Evolutionary conservation across 805 yeast genomes (phyloP).

Genomic region (Starmerella vaccinii): DNA sequence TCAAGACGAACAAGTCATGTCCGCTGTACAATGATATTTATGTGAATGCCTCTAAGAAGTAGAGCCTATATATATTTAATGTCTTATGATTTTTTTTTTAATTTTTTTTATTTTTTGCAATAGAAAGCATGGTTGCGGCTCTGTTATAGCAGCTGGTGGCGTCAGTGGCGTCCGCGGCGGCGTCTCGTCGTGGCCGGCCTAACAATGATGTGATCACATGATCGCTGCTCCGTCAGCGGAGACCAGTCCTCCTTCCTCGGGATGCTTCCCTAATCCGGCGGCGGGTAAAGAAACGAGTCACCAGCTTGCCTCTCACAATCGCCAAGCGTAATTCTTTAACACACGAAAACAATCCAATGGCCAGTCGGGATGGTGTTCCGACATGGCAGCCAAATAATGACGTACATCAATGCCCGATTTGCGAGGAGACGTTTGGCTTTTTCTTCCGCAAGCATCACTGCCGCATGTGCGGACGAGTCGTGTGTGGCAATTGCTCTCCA

Average conservation of each 20-base stretch:
- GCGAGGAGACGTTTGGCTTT: conserved; percentile 44
- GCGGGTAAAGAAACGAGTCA: background rate
- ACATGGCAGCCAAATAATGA: conserved; percentile 64
- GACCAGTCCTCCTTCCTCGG: background rate
- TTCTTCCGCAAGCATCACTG: conserved; percentile 76
- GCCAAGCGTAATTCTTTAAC: background rate
- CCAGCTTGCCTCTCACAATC: background rate
- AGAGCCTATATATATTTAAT: background rate
- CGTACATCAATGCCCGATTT: conserved; percentile 44
- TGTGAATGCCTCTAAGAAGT: conserved; percentile 23
- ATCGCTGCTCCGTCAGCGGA: background rate
- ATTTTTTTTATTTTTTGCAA: no score
- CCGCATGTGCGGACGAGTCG: conserved; percentile 61
- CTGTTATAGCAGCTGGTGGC: no score
- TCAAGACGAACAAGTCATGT: conserved; percentile 81
- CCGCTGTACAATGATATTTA: conserved; percentile 62
- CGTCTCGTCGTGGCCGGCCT: no score
- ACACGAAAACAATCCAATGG: no score
- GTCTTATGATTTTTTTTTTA: no score
- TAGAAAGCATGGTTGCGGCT: no score
- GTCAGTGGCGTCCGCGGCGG: no score
- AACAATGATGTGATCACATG: background rate
- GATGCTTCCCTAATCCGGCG: conserved; percentile 2
- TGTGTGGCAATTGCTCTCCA: conserved; percentile 59
- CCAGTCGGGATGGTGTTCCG: conserved; percentile 29